Evolutionary conservation across 495 filamentous ascomycete genomes (phyloP).

Genomic region (Penicillium nucicola): DNA sequence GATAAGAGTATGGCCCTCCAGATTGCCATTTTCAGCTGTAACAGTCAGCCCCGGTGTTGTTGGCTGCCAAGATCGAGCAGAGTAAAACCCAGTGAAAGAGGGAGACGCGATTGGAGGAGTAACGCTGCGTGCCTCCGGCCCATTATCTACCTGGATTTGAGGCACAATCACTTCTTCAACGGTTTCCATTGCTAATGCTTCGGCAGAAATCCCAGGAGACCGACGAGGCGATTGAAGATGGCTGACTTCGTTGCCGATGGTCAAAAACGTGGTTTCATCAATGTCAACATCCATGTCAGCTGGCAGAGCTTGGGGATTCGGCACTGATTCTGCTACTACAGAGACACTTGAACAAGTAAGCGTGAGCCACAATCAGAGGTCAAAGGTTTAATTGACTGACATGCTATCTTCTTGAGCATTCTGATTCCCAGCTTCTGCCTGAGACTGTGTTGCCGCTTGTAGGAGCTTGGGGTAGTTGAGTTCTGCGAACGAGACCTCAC

Average conservation of each 20-base stretch:
- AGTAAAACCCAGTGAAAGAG: constrained; percentile 24
- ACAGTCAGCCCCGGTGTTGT: constrained; percentile 1
- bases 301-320: constrained; percentile 5
- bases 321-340: constrained; percentile 28
- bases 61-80: constrained; percentile 21
- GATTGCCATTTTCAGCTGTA: constrained; percentile 5
- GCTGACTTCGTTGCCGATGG: constrained; percentile 14
- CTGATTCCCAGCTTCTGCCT: constrained; percentile 9
- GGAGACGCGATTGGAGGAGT: constrained; percentile 20
- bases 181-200: constrained; percentile 5
- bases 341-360: constrained; percentile 38
- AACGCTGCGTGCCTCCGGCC: constrained; percentile 12
- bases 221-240: constrained; percentile 4
- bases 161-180: constrained; percentile 1
- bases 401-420: constrained; percentile 33
- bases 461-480: constrained; percentile 63
- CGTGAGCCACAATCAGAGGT: constrained; percentile 16
- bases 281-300: constrained; percentile 24
- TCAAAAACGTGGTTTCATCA: constrained; percentile 25
- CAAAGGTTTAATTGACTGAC: constrained; percentile 42
- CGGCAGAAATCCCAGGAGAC: constrained; percentile 12
- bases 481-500: constrained; percentile 51
- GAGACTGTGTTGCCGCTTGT: constrained; percentile 24
- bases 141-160: constrained; percentile 5
- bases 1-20: constrained; percentile 25